Evolutionary conservation across 148 eudicot genomes (phyloP).

Genomic region (Amaranthus palmeri): DNA sequence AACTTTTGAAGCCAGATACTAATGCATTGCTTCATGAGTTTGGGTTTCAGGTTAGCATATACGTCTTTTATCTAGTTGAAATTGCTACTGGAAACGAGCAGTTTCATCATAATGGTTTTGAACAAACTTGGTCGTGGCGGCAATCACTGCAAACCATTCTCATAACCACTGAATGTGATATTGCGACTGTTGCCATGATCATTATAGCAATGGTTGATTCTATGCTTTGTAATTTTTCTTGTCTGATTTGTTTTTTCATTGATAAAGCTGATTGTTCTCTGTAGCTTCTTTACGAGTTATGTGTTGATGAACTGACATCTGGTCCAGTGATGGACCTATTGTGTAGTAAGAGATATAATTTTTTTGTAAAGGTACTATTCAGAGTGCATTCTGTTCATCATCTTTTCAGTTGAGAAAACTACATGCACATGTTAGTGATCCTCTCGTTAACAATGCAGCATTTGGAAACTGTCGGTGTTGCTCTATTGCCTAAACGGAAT

Average conservation of each 20-base stretch:
- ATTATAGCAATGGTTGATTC: not conserved
- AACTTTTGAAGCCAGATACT: slow-evolving; percentile 64
- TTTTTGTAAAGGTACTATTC: slow-evolving; percentile 71
- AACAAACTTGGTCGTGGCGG: not conserved
- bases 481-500: slow-evolving; percentile 85
- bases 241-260: slow-evolving; percentile 1
- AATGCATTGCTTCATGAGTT: slow-evolving; percentile 94
- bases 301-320: slow-evolving; percentile 80
- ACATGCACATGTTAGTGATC: slow-evolving; percentile 1
- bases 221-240: not conserved
- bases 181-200: not conserved
- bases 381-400: not conserved
- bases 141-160: not conserved
- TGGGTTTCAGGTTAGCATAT: slow-evolving; percentile 76
- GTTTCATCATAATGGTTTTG: not conserved
- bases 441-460: slow-evolving; percentile 47
- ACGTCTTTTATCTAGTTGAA: not conserved
- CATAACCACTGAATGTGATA: not conserved
- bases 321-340: slow-evolving; percentile 82
- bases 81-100: not conserved
- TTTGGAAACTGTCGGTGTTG: slow-evolving; percentile 66
- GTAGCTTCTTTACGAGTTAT: slow-evolving; percentile 89
- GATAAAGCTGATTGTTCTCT: slow-evolving; percentile 16
- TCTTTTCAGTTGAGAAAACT: not conserved
- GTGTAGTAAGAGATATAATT: slow-evolving; percentile 71